Conservation (phyloP, 768 basidiomycete species). For the Exsudoporus frostii region DNA sequence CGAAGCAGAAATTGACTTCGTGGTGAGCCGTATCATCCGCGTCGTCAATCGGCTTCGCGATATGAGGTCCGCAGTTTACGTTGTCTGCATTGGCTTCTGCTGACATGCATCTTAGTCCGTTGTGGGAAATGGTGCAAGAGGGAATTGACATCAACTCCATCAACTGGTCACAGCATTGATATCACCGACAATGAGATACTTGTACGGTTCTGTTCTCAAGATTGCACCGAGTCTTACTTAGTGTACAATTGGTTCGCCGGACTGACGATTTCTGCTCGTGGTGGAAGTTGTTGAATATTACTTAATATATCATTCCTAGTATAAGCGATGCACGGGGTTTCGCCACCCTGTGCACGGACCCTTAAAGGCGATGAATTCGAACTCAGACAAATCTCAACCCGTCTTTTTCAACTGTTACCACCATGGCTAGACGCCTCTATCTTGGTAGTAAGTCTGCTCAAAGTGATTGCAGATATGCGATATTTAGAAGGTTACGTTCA, state of each 20-base stretch:
- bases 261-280: neutral
- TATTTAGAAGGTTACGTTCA: neutral
- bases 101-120: conserved; percentile 50
- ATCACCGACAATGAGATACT: neutral
- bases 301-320: neutral
- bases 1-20: conserved; percentile 94
- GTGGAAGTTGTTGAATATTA: neutral
- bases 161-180: conserved; percentile 78
- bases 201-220: conserved; percentile 2
- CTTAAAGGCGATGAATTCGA: conserved; percentile 29
- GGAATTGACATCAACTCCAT: conserved; percentile 95
- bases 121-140: conserved; percentile 99
- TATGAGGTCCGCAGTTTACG: conserved; percentile 64
- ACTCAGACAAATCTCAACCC: conserved; percentile 30
- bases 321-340: conserved; percentile 19
- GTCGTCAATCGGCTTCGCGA: conserved; percentile 89
- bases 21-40: conserved; percentile 79
- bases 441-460: conserved; percentile 63
- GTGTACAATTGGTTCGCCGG: conserved; percentile 11
- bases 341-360: conserved; percentile 27
- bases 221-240: conserved; percentile 8
- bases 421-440: conserved; percentile 82
- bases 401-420: conserved; percentile 32
- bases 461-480: conserved; percentile 1
- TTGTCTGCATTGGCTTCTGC: conserved; percentile 2